These are phyloP conservation scores for Gonapodya sp. DNA, from an alignment of 192 early-diverging fungal genomes.

Conservation along the genomic window DNA sequence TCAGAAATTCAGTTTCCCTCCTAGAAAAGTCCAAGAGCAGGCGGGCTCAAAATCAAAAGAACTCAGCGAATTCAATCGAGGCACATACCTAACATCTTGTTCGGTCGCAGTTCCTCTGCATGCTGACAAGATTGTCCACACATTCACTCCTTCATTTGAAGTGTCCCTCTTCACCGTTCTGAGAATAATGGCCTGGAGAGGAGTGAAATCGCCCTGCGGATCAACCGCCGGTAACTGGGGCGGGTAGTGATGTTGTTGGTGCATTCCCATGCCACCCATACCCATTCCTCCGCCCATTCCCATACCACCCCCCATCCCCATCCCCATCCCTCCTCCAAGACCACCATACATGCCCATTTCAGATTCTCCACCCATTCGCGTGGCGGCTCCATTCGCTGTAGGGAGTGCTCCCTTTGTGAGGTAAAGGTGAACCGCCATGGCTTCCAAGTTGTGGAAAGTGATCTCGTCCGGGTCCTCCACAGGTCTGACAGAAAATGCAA, in stretches of 20 bases:
- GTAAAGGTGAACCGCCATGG: constrained; percentile 50
- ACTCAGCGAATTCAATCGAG: constrained; percentile 11
- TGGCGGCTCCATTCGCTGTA: neutral
- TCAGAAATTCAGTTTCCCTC: constrained; percentile 33
- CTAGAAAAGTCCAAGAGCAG: too few species aligned
- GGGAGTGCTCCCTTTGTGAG: constrained; percentile 28
- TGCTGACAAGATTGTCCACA: constrained; percentile 21
- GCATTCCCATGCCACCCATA: neutral
- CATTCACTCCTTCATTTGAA: neutral
- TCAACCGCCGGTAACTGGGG: neutral
- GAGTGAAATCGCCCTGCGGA: neutral
- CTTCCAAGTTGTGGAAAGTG: constrained; percentile 63
- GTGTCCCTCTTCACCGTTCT: neutral
- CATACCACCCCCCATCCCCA: neutral
- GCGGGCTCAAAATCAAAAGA: neutral
- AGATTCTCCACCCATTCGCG: neutral
- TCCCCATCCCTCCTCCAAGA: neutral
- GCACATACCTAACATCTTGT: constrained; percentile 17
- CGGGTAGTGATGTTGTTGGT: neutral
- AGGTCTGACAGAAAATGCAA: constrained; percentile 45
- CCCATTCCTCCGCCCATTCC: neutral
- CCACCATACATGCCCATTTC: neutral
- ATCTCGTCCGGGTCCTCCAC: constrained; percentile 67
- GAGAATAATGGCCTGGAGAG: neutral
- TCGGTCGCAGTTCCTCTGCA: constrained; percentile 25